Base-by-base conservation (phyloP, 495 filamentous ascomycete genomes). In the Hamigera avellanea region DNA sequence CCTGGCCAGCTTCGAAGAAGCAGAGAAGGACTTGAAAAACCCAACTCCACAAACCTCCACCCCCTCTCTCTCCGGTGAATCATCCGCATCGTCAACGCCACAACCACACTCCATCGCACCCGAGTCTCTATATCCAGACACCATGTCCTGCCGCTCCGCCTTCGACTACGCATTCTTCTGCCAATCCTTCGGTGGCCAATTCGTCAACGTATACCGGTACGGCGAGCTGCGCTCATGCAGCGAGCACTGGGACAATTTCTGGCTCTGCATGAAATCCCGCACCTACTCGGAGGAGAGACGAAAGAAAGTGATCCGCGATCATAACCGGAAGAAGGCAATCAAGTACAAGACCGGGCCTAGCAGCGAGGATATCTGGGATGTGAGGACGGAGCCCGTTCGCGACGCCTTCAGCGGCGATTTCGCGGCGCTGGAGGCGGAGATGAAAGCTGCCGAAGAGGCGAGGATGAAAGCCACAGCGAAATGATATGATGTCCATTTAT, bases 131-230 rank as follows among this genome's bases (percentile, higher is more conserved):
- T 83, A 88, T 43, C 79, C 84, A 1, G 76, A 73, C 27, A 78
- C 63, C 41, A 86, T 95, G 77, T 89, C 82, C 53, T 98, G 91
- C 69, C 77, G 84, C 37, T 62, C 75, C 33, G 80, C 85, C 51
- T 98, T 98, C 69, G 91, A 98, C 67, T 69, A 73, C 35, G 87
- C 93, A 35, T 96, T 83, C 72, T 85, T 95, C 73, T 98, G 91
- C 71, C 82, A 91, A 50, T 88, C 85, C 0, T 69, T 93, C 2
- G 91, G 87, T 16, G 83, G 88, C 0, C 86, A 95, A 53, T 91
- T 88, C 62, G 69, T 77, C 43, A 74, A 80, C 44, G 66, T 96
- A 6, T 98, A 98, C 70, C 82, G 91, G 27, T 78, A 83, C 56
- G 91, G 91, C 37, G 57, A 54, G 27, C 44, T 91, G 32, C 73